Conservation (phyloP, 164 flowering plant genomes). For the Sedum album region DNA sequence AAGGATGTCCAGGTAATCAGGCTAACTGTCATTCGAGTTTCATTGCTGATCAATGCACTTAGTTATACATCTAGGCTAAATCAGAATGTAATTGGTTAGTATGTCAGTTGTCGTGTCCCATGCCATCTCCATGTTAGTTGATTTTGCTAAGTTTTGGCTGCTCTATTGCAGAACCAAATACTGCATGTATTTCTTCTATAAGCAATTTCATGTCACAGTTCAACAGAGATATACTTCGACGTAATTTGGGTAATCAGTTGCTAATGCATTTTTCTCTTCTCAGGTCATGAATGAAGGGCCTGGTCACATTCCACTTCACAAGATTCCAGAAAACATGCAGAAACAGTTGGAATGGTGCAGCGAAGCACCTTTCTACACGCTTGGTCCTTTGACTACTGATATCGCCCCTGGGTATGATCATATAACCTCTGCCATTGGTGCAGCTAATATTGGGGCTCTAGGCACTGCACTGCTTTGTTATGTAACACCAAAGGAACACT, state of each 20-base stretch:
- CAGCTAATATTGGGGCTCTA: slow-evolving; percentile 98
- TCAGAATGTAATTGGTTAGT: no score
- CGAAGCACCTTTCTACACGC: slow-evolving; percentile 99
- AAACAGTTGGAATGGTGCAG: slow-evolving; percentile 98
- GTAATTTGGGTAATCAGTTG: background rate
- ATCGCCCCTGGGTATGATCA: slow-evolving; percentile 99
- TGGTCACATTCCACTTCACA: slow-evolving; percentile 96
- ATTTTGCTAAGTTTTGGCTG: background rate
- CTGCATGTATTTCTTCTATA: background rate
- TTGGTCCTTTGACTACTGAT: slow-evolving; percentile 98
- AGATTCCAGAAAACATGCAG: slow-evolving; percentile 97
- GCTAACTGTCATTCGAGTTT: background rate
- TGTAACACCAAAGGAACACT: slow-evolving; percentile 98
- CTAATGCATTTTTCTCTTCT: slow-evolving; percentile 7
- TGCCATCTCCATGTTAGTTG: background rate
- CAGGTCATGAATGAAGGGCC: slow-evolving; percentile 99
- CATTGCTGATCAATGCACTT: background rate
- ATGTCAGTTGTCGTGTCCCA: background rate
- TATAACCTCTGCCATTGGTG: slow-evolving; percentile 98
- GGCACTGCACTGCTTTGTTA: slow-evolving; percentile 99
- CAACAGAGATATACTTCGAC: background rate
- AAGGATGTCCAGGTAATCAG: slow-evolving; percentile 92
- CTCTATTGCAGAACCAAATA: background rate
- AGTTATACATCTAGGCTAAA: background rate
- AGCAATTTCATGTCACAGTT: background rate